These are phyloP conservation scores for Trichoderma gracile DNA, from an alignment of 2,329 filamentous ascomycete genomes.

Conservation along the genomic window DNA sequence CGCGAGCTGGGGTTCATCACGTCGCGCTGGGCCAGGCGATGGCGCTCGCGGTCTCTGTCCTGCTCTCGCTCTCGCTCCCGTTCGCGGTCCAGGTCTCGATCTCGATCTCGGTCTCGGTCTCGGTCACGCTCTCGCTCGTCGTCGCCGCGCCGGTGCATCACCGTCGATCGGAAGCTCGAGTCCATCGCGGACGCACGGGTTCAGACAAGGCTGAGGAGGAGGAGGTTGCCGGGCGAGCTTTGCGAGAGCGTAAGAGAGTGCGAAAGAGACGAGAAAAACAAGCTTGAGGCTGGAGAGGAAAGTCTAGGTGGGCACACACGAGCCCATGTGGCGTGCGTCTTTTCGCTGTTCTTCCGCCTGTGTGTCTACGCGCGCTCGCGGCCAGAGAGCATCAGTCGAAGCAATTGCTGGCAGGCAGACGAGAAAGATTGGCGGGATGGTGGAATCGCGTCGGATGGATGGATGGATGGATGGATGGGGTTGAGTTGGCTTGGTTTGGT, in stretches of 20 bases:
- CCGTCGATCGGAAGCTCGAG: conserved; percentile 51
- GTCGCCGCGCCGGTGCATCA: conserved; percentile 49
- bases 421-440: background rate
- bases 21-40: conserved; percentile 43
- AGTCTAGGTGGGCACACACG: conserved; percentile 10
- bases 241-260: background rate
- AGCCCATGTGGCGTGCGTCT: conserved; percentile 14
- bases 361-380: conserved; percentile 11
- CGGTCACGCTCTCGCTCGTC: conserved; percentile 41
- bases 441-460: conserved; percentile 10
- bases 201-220: background rate
- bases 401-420: background rate
- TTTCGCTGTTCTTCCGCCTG: background rate
- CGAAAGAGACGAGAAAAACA: background rate
- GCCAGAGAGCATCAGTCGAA: background rate
- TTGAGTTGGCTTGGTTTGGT: too few relatives aligned
- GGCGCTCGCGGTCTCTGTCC: conserved; percentile 28
- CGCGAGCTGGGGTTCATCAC: conserved; percentile 46
- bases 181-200: conserved; percentile 42
- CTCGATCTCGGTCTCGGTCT: conserved; percentile 32
- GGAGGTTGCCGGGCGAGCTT: background rate
- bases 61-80: background rate
- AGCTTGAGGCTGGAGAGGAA: background rate
- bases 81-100: background rate
- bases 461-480: conserved; percentile 13